Percentiles rank a stretch among this genome's conserved stretches.
Evolutionary conservation across 768 basidiomycete genomes (phyloP).

Genomic region (Holtermanniella nyarrowii): DNA sequence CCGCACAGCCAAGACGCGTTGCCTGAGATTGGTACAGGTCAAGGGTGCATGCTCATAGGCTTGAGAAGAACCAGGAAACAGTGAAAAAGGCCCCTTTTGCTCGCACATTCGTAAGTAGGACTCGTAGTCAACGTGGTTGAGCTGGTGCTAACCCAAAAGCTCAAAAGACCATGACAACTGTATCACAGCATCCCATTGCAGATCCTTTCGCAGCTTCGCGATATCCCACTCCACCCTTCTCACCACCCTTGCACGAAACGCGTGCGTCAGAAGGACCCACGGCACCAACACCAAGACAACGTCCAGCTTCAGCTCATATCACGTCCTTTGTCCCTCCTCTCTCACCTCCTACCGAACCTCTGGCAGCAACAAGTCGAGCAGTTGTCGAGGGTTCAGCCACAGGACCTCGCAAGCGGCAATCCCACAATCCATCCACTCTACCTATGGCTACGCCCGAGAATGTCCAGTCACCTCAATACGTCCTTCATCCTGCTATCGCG

Average conservation of each 20-base stretch:
- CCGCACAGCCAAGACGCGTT: too few relatives aligned
- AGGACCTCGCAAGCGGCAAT: slow-evolving; percentile 26
- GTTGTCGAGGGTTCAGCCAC: slow-evolving; percentile 6
- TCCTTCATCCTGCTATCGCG: slow-evolving; percentile 40
- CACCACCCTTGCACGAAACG: slow-evolving; percentile 1
- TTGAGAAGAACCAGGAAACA: too few relatives aligned
- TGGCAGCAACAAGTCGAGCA: background rate
- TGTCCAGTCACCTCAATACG: slow-evolving; percentile 32
- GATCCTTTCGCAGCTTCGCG: slow-evolving; percentile 26
- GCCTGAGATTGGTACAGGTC: too few relatives aligned
- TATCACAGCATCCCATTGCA: slow-evolving; percentile 26
- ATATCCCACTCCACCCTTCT: slow-evolving; percentile 17
- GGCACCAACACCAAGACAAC: background rate
- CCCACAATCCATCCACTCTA: slow-evolving; percentile 30
- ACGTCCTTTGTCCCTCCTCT: background rate
- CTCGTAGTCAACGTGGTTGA: too few relatives aligned
- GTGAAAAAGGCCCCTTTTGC: too few relatives aligned
- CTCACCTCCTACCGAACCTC: background rate
- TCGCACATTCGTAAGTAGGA: too few relatives aligned
- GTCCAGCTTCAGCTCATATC: background rate
- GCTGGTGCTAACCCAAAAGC: too few relatives aligned
- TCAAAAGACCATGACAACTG: slow-evolving; percentile 32
- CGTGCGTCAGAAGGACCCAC: background rate
- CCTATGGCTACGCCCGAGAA: slow-evolving; percentile 9
- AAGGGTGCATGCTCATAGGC: too few relatives aligned